These are phyloP conservation scores for Fraxinus anomala DNA, from an alignment of 257 asterid species.

Conservation along the genomic window DNA sequence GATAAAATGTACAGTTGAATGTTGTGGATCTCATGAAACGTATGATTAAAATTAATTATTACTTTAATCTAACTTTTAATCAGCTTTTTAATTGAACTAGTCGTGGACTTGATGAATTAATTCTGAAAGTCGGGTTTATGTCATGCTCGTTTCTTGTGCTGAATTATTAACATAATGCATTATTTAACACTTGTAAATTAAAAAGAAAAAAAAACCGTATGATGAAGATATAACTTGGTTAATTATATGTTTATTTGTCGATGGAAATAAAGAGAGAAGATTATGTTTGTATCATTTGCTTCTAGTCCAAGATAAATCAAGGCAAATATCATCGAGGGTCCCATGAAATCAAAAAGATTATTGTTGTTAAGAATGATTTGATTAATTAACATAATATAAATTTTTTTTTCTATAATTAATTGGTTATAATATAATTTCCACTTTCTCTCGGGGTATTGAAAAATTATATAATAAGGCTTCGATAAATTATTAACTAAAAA, in stretches of 20 bases:
- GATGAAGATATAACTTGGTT: neutral
- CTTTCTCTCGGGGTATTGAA: neutral
- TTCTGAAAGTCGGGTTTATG: neutral
- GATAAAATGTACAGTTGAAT: too few relatives aligned
- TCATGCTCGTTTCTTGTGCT: too few relatives aligned
- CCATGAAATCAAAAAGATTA: conserved; percentile 7
- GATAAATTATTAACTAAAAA: neutral
- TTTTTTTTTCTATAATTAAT: neutral
- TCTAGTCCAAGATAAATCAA: neutral
- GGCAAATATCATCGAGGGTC: neutral
- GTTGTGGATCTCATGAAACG: too few relatives aligned
- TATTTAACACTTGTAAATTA: neutral
- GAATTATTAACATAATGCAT: neutral
- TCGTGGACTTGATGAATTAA: too few relatives aligned
- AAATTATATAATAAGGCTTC: neutral
- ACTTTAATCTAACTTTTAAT: too few relatives aligned
- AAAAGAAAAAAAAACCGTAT: neutral
- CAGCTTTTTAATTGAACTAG: too few relatives aligned
- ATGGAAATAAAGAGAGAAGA: neutral
- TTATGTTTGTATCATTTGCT: neutral
- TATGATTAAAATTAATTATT: too few relatives aligned
- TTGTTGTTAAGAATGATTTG: conserved; percentile 1
- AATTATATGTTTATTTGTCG: neutral
- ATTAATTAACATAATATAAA: neutral
- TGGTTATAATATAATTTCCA: neutral